Evolutionary conservation across 495 filamentous ascomycete genomes (phyloP), one percentile per base, ranked within the genome.

Genomic region (Lophium mytilinum): DNA sequence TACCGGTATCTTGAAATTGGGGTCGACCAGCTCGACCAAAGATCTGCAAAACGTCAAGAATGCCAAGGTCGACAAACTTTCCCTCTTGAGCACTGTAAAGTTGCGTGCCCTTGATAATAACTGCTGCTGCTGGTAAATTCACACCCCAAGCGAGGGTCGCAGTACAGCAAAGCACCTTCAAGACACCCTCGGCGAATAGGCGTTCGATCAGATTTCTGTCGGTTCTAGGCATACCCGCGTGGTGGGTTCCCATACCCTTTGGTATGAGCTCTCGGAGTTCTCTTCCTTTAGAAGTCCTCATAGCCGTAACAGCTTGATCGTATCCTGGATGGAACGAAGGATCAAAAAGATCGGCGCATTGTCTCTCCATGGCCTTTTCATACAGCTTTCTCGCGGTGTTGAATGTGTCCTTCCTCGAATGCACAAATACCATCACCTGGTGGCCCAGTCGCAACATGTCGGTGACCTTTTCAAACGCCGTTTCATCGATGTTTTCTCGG

Each of bases 371-470:
- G 3, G 93, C 94, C 78, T 92, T 88, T 63, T 96, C 84, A 55
- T 85, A 82, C 30, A 99, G 79, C 72, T 82, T 87, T 56, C 86
- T 87, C 19, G 93, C 91, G 0, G 92, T 95, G 50, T 83, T 79
- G 40, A 95, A 79, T 0, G 93, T 99, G 65, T 99, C 94, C 69
- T 94, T 93, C 19, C 93, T 81, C 2, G 91, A 95, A 68, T 99
- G 93, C 2, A 99, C 93, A 71, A 99, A 98, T 0, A 99, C 91
- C 93, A 99, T 99, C 50, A 97, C 81, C 66, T 99, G 93, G 61
- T 99, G 90, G 9, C 86, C 89, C 53, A 76, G 73, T 63, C 86
- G 80, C 9, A 97, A 76, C 93, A 96, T 96, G 42, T 87, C 87
- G 55, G 83, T 84, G n/a, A 95, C 92, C 69, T 99, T 99, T 58